Percentiles rank a stretch among this genome's conserved stretches.
Evolutionary conservation across 2,329 filamentous ascomycete species (phyloP).

Genomic region (Alternaria burnsii): DNA sequence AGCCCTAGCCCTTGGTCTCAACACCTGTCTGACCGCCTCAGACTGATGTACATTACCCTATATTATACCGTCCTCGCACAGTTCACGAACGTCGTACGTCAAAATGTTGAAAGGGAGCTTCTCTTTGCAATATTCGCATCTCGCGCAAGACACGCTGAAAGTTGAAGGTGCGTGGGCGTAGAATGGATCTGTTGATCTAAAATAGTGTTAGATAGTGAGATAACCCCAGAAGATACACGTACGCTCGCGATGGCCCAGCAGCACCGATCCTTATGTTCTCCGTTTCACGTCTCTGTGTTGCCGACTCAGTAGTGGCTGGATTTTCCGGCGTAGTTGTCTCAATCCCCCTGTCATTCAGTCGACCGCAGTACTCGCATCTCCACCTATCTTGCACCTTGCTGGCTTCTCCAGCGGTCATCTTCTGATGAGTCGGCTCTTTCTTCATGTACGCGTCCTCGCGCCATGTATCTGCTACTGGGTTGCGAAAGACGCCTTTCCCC

Average conservation of each 20-base stretch:
- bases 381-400: slow-evolving; percentile 11
- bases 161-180: neutral
- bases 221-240: neutral
- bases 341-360: slow-evolving; percentile 4
- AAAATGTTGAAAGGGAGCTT: neutral
- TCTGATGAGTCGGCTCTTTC: neutral
- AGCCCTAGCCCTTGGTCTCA: neutral
- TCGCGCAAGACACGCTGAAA: neutral
- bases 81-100: neutral
- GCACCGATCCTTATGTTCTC: neutral
- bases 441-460: slow-evolving; percentile 14
- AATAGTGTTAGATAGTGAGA: neutral
- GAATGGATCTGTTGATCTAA: neutral
- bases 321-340: neutral
- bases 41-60: neutral
- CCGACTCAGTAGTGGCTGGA: neutral
- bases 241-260: neutral
- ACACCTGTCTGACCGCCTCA: neutral
- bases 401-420: neutral
- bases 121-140: slow-evolving; percentile 1
- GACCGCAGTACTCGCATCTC: slow-evolving; percentile 14
- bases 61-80: slow-evolving; percentile 1
- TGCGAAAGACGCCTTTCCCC: slow-evolving; percentile 5
- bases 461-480: slow-evolving; percentile 17
- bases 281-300: neutral